These are phyloP conservation scores for Pyrus betulifolia DNA, from an alignment of 306 rosid genomes.

Conservation along the genomic window DNA sequence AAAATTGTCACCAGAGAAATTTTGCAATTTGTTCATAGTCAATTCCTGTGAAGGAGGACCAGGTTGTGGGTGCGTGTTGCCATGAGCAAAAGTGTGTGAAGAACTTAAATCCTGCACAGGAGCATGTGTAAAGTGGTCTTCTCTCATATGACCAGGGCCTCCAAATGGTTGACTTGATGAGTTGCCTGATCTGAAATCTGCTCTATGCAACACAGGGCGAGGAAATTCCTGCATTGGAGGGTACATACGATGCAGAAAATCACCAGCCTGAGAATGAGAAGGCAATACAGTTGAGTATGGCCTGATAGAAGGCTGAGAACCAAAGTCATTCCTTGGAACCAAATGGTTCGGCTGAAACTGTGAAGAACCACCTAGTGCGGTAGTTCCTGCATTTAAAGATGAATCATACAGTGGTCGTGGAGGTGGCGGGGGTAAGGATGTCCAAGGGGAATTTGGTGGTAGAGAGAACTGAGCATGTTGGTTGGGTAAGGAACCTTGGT, in stretches of 20 bases:
- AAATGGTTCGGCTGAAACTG: slow-evolving; percentile 48
- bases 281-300: slow-evolving; percentile 29
- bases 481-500: slow-evolving; percentile 25
- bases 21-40: slow-evolving; percentile 28
- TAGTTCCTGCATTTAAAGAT: slow-evolving; percentile 29
- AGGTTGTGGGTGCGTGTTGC: slow-evolving; percentile 37
- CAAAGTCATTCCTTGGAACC: slow-evolving; percentile 37
- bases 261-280: slow-evolving; percentile 35
- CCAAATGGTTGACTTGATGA: slow-evolving; percentile 34
- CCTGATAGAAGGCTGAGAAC: slow-evolving; percentile 42
- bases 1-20: slow-evolving; percentile 35
- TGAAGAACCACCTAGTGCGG: slow-evolving; percentile 32
- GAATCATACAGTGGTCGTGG: slow-evolving; percentile 38
- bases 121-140: slow-evolving; percentile 32
- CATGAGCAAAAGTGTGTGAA: slow-evolving; percentile 36
- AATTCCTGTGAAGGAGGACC: slow-evolving; percentile 40
- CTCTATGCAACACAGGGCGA: slow-evolving; percentile 29
- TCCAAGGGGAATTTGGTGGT: slow-evolving; percentile 44
- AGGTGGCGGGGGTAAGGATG: slow-evolving; percentile 42
- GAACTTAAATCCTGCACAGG: slow-evolving; percentile 32
- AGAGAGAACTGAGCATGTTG: slow-evolving; percentile 44
- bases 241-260: slow-evolving; percentile 38
- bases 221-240: slow-evolving; percentile 42
- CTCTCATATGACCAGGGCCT: slow-evolving; percentile 29
- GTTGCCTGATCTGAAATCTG: slow-evolving; percentile 39